Conservation (phyloP, 148 eudicot genomes). For the Rheum nobile region DNA sequence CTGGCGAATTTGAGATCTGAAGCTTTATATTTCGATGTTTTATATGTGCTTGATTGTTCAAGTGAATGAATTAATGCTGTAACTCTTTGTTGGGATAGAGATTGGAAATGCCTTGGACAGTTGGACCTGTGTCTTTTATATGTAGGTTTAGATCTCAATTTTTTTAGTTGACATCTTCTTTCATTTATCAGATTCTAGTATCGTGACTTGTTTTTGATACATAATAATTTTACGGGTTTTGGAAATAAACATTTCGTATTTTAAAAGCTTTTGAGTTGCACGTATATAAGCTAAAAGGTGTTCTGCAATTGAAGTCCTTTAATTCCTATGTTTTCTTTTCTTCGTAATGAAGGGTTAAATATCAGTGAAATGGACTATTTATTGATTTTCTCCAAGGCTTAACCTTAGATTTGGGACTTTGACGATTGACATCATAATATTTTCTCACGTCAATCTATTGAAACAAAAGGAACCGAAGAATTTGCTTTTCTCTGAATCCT, state of each 20-base stretch:
- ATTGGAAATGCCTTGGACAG: background rate
- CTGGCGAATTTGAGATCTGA: background rate
- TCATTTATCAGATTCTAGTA: background rate
- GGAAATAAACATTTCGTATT: background rate
- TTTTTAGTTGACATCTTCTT: background rate
- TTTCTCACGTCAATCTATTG: background rate
- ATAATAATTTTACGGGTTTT: too few relatives aligned
- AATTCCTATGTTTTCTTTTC: background rate
- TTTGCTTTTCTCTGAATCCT: background rate
- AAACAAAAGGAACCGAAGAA: background rate
- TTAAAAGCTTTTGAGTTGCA: background rate
- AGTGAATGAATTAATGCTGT: background rate
- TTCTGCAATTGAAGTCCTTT: background rate
- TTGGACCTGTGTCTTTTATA: background rate
- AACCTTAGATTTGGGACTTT: background rate
- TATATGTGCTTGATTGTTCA: background rate
- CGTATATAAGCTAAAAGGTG: background rate
- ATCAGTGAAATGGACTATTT: background rate
- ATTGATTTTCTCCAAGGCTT: background rate
- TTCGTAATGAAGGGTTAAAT: background rate
- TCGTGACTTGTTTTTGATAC: background rate
- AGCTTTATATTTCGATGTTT: background rate
- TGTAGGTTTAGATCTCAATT: background rate
- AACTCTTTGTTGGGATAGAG: background rate
- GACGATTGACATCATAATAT: background rate